A percentile compares a stretch with the other conserved stretches of the same genome.
Conservation (phyloP, 2,329 filamentous ascomycete genomes). For the Sphaerulina vaccinii region DNA sequence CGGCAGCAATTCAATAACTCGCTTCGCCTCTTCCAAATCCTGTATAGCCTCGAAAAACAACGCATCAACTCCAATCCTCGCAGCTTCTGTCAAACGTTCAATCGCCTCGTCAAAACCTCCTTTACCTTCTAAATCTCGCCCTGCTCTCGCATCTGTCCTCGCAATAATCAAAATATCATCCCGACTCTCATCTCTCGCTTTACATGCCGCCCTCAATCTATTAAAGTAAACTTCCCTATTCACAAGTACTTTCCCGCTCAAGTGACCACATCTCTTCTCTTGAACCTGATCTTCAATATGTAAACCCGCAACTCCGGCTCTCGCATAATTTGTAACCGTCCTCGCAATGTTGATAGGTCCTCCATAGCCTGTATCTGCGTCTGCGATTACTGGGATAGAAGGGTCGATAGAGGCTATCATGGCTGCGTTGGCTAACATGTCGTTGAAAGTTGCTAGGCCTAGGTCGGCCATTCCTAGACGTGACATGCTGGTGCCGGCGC, state of each 20-base stretch:
- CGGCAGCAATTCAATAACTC: constrained; percentile 49
- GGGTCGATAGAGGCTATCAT: constrained; percentile 64
- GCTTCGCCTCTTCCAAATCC: constrained; percentile 51
- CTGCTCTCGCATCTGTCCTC: constrained; percentile 60
- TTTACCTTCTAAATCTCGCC: constrained; percentile 32
- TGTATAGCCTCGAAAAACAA: constrained; percentile 61
- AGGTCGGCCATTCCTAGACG: constrained; percentile 63
- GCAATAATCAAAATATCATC: constrained; percentile 65
- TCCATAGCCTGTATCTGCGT: constrained; percentile 61
- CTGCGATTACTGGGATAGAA: constrained; percentile 58
- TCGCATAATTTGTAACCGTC: constrained; percentile 33
- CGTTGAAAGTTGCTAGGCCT: constrained; percentile 59
- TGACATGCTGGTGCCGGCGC: constrained; percentile 62
- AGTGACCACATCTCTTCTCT: constrained; percentile 63
- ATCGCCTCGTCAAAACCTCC: constrained; percentile 59
- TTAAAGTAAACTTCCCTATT: constrained; percentile 49
- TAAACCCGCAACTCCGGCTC: constrained; percentile 57
- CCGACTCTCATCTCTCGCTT: constrained; percentile 49
- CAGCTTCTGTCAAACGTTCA: constrained; percentile 50
- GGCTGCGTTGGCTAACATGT: constrained; percentile 63
- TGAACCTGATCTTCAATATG: constrained; percentile 65
- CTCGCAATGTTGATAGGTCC: constrained; percentile 37
- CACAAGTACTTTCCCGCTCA: constrained; percentile 62
- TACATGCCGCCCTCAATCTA: constrained; percentile 58
- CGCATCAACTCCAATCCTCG: constrained; percentile 58